Evolutionary conservation across 2,329 filamentous ascomycete genomes (phyloP).

Genomic region (Periglandula ipomoeae): DNA sequence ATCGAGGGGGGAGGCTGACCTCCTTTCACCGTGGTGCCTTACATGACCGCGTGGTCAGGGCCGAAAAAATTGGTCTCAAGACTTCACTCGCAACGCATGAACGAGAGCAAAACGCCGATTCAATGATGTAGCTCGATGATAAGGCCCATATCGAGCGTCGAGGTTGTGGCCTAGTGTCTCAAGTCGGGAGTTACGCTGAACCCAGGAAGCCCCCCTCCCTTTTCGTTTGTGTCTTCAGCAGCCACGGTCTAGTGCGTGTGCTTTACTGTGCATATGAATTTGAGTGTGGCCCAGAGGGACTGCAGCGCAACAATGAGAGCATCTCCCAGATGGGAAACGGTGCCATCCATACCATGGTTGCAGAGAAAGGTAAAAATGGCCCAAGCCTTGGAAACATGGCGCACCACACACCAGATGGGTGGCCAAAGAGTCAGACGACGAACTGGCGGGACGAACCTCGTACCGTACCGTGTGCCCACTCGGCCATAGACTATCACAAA

Average conservation of each 20-base stretch:
- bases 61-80: conserved; percentile 9
- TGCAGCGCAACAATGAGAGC: background rate
- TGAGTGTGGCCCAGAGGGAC: background rate
- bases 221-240: background rate
- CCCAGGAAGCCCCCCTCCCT: conserved; percentile 16
- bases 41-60: conserved; percentile 20
- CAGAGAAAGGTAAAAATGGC: background rate
- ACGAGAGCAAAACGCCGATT: conserved; percentile 15
- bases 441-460: conserved; percentile 10
- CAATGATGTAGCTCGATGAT: conserved; percentile 20
- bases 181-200: conserved; percentile 27
- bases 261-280: conserved; percentile 1
- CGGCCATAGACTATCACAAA: background rate
- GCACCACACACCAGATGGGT: background rate
- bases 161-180: conserved; percentile 25
- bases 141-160: conserved; percentile 14
- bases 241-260: too few relatives aligned
- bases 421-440: conserved; percentile 7
- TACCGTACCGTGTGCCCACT: conserved; percentile 7
- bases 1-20: conserved; percentile 10
- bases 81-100: conserved; percentile 16
- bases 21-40: conserved; percentile 15
- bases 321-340: background rate
- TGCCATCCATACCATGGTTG: background rate
- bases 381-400: conserved; percentile 1